These are phyloP conservation scores for Fusarium humuli DNA, from an alignment of 2,329 filamentous ascomycete genomes.

Conservation along the genomic window DNA sequence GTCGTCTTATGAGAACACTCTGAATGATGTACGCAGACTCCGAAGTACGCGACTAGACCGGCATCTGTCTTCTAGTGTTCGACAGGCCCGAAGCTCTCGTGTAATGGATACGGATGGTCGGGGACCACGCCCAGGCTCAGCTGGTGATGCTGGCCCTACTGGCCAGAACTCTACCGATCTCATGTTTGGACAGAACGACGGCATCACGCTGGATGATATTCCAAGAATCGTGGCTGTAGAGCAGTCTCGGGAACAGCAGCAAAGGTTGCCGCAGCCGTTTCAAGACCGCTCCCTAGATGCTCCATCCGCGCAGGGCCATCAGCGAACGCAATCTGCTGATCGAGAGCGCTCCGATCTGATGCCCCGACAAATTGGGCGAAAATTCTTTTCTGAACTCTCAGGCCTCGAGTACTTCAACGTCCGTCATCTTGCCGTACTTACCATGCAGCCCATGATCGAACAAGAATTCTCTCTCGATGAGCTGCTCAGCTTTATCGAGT, in stretches of 20 bases:
- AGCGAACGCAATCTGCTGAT: conserved; percentile 68
- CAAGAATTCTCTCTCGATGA: conserved; percentile 94
- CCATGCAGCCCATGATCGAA: conserved; percentile 92
- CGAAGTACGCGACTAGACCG: conserved; percentile 95
- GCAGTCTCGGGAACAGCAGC: conserved; percentile 91
- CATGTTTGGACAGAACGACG: conserved; percentile 90
- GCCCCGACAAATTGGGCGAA: conserved; percentile 70
- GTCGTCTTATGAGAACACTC: conserved; percentile 91
- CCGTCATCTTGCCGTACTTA: conserved; percentile 91
- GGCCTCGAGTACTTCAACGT: conserved; percentile 98
- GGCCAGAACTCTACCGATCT: conserved; percentile 74
- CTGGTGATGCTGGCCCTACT: conserved; percentile 66
- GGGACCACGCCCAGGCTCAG: conserved; percentile 80
- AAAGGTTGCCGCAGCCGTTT: conserved; percentile 58
- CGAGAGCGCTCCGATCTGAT: conserved; percentile 65
- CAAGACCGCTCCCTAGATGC: conserved; percentile 55
- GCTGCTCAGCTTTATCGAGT: conserved; percentile 90
- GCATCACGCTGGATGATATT: conserved; percentile 94
- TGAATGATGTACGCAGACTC: conserved; percentile 92
- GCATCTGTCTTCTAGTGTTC: conserved; percentile 91
- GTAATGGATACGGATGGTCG: conserved; percentile 77
- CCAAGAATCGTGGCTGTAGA: conserved; percentile 95
- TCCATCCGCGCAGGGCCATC: conserved; percentile 70
- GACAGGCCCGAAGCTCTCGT: conserved; percentile 87
- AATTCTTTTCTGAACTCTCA: conserved; percentile 96